Percentiles rank a stretch among this genome's conserved stretches.
phyloP scores from a whole-genome alignment of 345 rosid genomes.

The Sonneratia alba region DNA sequence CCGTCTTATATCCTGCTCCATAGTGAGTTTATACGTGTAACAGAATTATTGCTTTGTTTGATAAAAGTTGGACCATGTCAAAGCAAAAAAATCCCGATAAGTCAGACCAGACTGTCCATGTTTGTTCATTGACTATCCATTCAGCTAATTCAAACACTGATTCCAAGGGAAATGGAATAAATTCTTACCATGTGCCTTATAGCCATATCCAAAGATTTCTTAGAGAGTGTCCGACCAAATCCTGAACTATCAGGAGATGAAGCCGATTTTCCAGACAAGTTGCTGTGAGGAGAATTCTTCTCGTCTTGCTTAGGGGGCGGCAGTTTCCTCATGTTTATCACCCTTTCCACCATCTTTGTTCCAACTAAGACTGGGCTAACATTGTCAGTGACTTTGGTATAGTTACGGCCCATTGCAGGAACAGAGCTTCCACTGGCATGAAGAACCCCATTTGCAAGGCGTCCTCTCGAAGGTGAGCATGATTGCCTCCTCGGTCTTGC shows the following conservation, averaged over 20 bases:
- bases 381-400: constrained; percentile 57
- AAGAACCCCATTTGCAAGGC: constrained; percentile 46
- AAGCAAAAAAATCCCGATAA: not conserved
- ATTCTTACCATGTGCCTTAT: constrained; percentile 86
- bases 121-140: too few relatives aligned
- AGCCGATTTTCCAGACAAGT: constrained; percentile 54
- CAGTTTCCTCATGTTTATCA: constrained; percentile 84
- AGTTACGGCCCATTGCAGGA: constrained; percentile 64
- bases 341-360: constrained; percentile 92
- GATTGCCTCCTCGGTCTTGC: constrained; percentile 81
- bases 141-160: not conserved
- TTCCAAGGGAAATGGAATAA: not conserved
- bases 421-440: constrained; percentile 81
- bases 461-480: constrained; percentile 94
- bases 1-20: constrained; percentile 77
- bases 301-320: constrained; percentile 77
- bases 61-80: not conserved
- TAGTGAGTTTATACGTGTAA: not conserved
- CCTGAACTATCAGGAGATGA: constrained; percentile 88
- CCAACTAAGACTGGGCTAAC: constrained; percentile 85
- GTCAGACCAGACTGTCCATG: not conserved
- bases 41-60: not conserved
- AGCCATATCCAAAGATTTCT: constrained; percentile 98
- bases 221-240: constrained; percentile 88
- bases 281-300: constrained; percentile 67